phyloP scores from a whole-genome alignment of 345 rosid genomes.

The Bruguiera parviflora region DNA sequence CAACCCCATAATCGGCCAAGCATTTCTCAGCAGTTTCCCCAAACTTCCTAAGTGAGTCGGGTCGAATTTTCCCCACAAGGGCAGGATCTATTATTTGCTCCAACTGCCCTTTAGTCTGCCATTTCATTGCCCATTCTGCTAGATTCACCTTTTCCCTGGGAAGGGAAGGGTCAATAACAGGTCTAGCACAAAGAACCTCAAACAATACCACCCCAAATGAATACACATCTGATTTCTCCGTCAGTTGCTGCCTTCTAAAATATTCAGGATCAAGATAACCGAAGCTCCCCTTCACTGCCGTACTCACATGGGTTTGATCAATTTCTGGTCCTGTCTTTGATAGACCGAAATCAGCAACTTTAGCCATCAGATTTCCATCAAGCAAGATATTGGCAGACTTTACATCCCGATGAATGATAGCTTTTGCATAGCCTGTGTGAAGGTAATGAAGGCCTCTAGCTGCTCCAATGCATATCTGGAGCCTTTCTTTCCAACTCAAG shows the following conservation, averaged over 20 bases:
- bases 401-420: not conserved
- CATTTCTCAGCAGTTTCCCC: constrained; percentile 20
- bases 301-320: constrained; percentile 16
- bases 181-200: constrained; percentile 19
- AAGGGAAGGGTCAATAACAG: constrained; percentile 15
- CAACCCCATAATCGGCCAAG: constrained; percentile 11
- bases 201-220: constrained; percentile 17
- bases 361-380: constrained; percentile 2
- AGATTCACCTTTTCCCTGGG: constrained; percentile 17
- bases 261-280: constrained; percentile 4
- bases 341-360: constrained; percentile 10
- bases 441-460: constrained; percentile 5
- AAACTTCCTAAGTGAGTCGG: constrained; percentile 12
- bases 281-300: constrained; percentile 10
- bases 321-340: constrained; percentile 18
- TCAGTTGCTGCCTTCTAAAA: constrained; percentile 4
- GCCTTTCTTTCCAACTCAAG: constrained; percentile 21
- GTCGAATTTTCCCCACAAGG: constrained; percentile 15
- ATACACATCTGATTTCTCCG: constrained; percentile 4
- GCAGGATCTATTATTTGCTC: constrained; percentile 13
- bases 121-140: constrained; percentile 18
- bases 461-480: not conserved
- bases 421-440: constrained; percentile 3
- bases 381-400: constrained; percentile 2
- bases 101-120: constrained; percentile 19